Evolutionary conservation across 208 protist genomes (phyloP).

Genomic region (Plasmodiophora brassicae): DNA sequence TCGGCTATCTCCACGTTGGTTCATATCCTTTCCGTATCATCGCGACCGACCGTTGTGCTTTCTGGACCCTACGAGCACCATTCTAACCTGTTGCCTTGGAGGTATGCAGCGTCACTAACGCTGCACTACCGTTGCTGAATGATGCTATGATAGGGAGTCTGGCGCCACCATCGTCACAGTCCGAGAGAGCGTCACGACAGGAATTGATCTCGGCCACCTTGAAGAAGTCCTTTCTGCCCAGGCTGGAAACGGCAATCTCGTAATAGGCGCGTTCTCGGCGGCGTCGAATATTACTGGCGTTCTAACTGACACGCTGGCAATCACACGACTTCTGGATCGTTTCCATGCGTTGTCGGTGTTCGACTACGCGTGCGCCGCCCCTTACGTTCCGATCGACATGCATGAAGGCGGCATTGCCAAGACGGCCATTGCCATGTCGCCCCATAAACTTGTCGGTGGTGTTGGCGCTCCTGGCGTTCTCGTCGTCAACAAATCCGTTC

Average conservation of each 20-base stretch:
- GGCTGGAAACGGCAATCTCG: not conserved
- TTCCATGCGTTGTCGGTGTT: conserved; percentile 60
- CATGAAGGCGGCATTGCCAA: conserved; percentile 40
- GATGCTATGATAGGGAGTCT: no score
- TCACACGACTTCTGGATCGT: conserved; percentile 59
- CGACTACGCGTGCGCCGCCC: conserved; percentile 67
- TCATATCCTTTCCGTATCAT: conserved; percentile 16
- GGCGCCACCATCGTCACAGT: conserved; percentile 48
- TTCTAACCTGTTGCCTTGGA: conserved; percentile 68
- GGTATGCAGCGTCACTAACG: no score
- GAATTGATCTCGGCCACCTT: conserved; percentile 48
- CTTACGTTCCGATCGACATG: conserved; percentile 57
- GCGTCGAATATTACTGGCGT: conserved; percentile 67
- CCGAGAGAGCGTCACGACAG: not conserved
- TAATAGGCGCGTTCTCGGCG: conserved; percentile 63
- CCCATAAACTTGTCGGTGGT: conserved; percentile 73
- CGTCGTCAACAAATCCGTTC: conserved; percentile 31
- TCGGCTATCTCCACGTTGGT: conserved; percentile 46
- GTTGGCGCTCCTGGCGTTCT: conserved; percentile 62
- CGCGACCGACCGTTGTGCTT: conserved; percentile 53
- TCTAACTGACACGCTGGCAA: conserved; percentile 47
- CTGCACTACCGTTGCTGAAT: no score
- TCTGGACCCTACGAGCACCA: conserved; percentile 70
- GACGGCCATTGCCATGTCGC: conserved; percentile 67
- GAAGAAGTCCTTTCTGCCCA: conserved; percentile 39